Evolutionary conservation across 2,329 filamentous ascomycete species (phyloP).

Genomic region (Sporothrix globosa): DNA sequence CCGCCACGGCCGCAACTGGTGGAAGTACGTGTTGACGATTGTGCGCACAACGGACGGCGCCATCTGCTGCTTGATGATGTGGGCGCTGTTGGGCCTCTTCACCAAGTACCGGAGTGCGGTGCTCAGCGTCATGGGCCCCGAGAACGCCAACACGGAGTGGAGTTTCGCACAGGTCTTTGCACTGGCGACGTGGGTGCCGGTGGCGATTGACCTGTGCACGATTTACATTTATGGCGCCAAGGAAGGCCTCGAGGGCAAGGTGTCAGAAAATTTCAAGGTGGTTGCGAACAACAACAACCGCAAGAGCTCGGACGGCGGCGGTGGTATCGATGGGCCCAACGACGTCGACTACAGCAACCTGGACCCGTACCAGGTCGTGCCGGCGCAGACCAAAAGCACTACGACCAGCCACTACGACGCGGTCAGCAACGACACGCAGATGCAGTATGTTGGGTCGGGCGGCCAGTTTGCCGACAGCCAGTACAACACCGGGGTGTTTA

Average conservation of each 20-base stretch:
- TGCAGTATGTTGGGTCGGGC: background rate
- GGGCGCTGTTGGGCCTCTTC: constrained; percentile 41
- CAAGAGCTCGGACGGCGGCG: constrained; percentile 6
- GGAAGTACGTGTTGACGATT: constrained; percentile 23
- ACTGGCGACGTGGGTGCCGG: constrained; percentile 41
- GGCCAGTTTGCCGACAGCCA: constrained; percentile 9
- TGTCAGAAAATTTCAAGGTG: constrained; percentile 21
- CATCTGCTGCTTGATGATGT: constrained; percentile 39
- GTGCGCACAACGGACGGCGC: constrained; percentile 33
- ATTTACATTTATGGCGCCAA: constrained; percentile 36
- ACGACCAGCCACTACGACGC: background rate
- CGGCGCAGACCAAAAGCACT: background rate
- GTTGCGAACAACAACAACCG: background rate
- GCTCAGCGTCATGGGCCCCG: constrained; percentile 30
- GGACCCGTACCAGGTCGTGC: constrained; percentile 4
- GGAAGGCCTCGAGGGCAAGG: constrained; percentile 23
- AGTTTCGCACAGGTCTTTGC: constrained; percentile 43
- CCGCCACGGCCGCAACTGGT: constrained; percentile 24
- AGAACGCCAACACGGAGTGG: constrained; percentile 39
- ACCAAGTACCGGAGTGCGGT: constrained; percentile 38
- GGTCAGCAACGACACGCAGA: constrained; percentile 14
- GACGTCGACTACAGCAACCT: constrained; percentile 10
- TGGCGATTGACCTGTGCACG: constrained; percentile 39
- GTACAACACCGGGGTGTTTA: constrained; percentile 1
- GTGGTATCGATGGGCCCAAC: background rate